Base-by-base conservation (phyloP, 1,284 basidiomycete species). In the Flammula alnicola region DNA sequence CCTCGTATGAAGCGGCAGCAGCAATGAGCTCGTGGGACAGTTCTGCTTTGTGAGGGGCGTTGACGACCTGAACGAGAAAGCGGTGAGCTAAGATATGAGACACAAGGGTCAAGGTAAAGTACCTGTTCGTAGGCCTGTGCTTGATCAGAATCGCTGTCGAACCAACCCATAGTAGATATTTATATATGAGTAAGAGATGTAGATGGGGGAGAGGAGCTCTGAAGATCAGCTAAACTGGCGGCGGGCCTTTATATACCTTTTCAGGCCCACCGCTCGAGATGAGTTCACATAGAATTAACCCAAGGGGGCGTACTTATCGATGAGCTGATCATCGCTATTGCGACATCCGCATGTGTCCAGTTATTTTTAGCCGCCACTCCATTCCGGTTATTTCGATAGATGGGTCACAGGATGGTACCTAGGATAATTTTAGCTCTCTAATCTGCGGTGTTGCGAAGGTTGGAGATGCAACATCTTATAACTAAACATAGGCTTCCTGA, bases 1-100 rank as follows among this genome's bases (percentile, higher is more conserved):
- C 75, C 67, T 78, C 76, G 59, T 71, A 78, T 2, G 81, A 74
- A 38, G 81, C 82, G 49, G 81, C 82, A 50, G 70, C 82, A 44
- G 80, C 81, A 60, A 88, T 78, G 59, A 86, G 73, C 66, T 88
- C 84, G 66, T 88, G 84, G 16, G 83, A 80, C 43, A 83, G 65
- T 49, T 64, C 39, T 9, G 81, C 79, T 66, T 83, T 72, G 73
- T 83, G 82, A 49, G 76, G 76, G 47, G 73, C 76, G 55, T 73
- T 78, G 61, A 53, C 63, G 55, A 75, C 75, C 78, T 74, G 40
- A 41, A 4, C 14, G 12, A 10, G 19, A 8, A n/a, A 6, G 23
- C 17, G 37, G 9, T 42, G 27, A 38, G 29, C 5, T 12, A n/a
- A 12, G 12, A 16, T 11, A 26, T 7, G 60, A 8, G 42, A 45